Conservation (phyloP, 2,329 filamentous ascomycete species). For the Trichoderma atroviride region DNA sequence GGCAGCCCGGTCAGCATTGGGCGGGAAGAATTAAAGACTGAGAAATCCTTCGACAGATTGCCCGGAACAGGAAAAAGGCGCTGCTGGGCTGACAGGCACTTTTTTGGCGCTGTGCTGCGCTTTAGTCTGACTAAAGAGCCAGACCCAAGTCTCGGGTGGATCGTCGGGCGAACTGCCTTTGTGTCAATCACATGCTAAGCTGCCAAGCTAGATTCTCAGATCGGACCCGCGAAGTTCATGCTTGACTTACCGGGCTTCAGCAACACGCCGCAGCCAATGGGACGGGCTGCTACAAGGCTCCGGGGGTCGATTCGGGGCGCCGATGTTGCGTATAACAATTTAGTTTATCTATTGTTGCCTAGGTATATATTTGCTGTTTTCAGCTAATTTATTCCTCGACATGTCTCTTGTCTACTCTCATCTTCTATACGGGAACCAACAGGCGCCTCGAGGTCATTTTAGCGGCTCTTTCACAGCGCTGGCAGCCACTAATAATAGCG, state of each 20-base stretch:
- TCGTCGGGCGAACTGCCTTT: conserved; percentile 21
- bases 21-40: neutral
- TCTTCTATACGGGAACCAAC: neutral
- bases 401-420: neutral
- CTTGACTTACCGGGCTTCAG: conserved; percentile 10
- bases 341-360: neutral
- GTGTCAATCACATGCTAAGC: conserved; percentile 23
- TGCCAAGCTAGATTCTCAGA: neutral
- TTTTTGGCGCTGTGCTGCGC: neutral
- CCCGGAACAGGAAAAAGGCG: neutral
- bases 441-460: neutral
- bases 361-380: neutral
- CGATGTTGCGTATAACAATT: neutral
- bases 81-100: conserved; percentile 12
- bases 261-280: conserved; percentile 15
- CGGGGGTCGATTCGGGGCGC: neutral
- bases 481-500: conserved; percentile 20
- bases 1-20: conserved; percentile 23
- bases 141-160: neutral
- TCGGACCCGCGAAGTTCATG: neutral
- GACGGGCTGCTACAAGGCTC: conserved; percentile 9
- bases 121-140: neutral
- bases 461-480: conserved; percentile 1
- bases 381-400: neutral
- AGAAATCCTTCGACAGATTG: neutral